Evolutionary conservation across 2,329 filamentous ascomycete species (phyloP).

Genomic region (Bipolaris oryzae): DNA sequence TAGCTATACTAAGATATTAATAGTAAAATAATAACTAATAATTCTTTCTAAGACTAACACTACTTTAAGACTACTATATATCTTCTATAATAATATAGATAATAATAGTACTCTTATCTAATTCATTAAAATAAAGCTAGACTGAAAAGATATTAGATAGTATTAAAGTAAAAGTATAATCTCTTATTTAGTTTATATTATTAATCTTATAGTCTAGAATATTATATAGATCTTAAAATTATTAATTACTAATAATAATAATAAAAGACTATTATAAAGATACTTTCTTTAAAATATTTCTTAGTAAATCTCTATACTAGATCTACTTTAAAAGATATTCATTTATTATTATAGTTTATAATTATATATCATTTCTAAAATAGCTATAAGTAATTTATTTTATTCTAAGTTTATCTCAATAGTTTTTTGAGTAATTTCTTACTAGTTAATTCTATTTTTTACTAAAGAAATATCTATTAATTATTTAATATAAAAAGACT

Average conservation of each 20-base stretch:
- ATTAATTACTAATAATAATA: background rate
- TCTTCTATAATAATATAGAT: background rate
- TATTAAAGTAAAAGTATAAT: background rate
- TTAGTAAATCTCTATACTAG: no score
- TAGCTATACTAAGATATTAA: background rate
- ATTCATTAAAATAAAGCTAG: background rate
- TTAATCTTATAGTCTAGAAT: background rate
- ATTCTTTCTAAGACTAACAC: background rate
- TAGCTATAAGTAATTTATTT: no score
- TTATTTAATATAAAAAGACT: no score
- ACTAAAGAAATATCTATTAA: no score
- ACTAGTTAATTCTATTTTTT: no score
- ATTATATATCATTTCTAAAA: no score
- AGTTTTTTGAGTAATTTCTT: no score
- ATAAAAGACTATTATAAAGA: background rate
- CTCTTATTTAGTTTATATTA: conserved; percentile 1
- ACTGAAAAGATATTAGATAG: background rate
- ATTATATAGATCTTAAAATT: background rate
- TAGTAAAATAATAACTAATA: background rate
- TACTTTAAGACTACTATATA: background rate
- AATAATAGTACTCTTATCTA: background rate
- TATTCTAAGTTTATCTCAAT: no score
- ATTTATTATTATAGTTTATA: no score
- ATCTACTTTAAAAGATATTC: no score
- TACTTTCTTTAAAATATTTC: no score